Conservation (phyloP, 129 eudicot species). For the Artemisia argyi region DNA sequence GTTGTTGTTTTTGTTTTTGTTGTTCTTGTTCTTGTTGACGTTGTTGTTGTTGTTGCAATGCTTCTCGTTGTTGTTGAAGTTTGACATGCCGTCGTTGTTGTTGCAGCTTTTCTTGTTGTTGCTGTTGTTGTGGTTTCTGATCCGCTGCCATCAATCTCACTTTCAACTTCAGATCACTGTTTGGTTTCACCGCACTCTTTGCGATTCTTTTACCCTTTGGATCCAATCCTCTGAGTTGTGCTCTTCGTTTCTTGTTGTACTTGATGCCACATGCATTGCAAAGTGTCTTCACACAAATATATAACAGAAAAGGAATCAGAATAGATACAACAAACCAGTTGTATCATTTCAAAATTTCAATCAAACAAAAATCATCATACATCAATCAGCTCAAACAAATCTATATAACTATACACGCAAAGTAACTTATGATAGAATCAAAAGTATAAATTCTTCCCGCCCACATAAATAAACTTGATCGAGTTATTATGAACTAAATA, state of each 20-base stretch:
- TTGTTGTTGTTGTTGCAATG: not conserved
- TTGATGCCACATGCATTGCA: constrained; percentile 87
- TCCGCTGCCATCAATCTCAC: constrained; percentile 48
- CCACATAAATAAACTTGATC: no score
- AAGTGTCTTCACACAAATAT: constrained; percentile 42
- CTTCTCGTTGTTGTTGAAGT: not conserved
- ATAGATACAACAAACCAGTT: not conserved
- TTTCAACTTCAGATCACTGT: constrained; percentile 35
- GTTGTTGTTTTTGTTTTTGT: not conserved
- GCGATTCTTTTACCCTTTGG: constrained; percentile 16
- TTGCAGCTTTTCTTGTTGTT: not conserved
- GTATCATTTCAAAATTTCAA: no score
- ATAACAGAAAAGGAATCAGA: not conserved
- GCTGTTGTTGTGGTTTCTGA: not conserved
- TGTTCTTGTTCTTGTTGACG: not conserved
- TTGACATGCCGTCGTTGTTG: not conserved
- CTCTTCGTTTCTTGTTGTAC: constrained; percentile 67
- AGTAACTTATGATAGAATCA: no score
- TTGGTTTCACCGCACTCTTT: constrained; percentile 17
- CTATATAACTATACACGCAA: not conserved
- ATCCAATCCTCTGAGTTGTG: constrained; percentile 49
- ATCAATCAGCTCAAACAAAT: not conserved
- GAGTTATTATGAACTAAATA: no score
- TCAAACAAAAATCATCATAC: not conserved
- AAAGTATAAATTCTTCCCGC: no score